These are phyloP conservation scores for Kodamaea fungicola DNA, from an alignment of 1,139 yeast genomes.

Conservation along the genomic window DNA sequence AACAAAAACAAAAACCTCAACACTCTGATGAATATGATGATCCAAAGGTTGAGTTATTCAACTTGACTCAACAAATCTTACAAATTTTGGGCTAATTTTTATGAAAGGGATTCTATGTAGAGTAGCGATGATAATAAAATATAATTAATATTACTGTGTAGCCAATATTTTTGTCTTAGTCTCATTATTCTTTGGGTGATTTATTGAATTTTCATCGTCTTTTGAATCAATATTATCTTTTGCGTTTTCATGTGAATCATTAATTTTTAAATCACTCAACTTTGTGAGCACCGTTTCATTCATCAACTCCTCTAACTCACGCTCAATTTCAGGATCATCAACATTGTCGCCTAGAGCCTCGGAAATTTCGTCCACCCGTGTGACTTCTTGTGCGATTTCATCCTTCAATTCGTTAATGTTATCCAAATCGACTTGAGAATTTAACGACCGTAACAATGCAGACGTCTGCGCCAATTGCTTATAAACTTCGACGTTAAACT, in stretches of 20 bases:
- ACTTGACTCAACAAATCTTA: conserved; percentile 76
- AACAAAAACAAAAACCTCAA: conserved; percentile 23
- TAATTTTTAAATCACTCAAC: conserved; percentile 2
- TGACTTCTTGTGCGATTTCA: conserved; percentile 41
- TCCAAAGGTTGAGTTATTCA: conserved; percentile 69
- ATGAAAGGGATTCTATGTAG: too few species aligned
- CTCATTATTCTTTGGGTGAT: too few species aligned
- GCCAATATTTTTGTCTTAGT: too few species aligned
- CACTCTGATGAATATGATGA: conserved; percentile 47
- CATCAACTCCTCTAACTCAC: conserved; percentile 10
- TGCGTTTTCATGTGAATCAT: conserved; percentile 1
- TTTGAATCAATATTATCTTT: neutral
- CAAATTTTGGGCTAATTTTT: conserved; percentile 40
- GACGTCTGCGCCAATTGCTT: conserved; percentile 36
- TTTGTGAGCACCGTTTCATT: neutral
- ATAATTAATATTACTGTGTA: too few species aligned
- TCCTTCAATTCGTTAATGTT: conserved; percentile 34
- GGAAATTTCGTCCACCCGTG: conserved; percentile 21
- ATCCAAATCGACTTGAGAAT: conserved; percentile 23
- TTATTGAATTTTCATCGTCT: too few species aligned
- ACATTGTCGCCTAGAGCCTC: conserved; percentile 32
- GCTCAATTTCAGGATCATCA: conserved; percentile 28
- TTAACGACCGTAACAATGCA: conserved; percentile 32
- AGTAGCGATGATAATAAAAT: too few species aligned
- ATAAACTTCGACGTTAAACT: conserved; percentile 36